phyloP scores from a whole-genome alignment of 768 basidiomycete species.

The Mycena pura region DNA sequence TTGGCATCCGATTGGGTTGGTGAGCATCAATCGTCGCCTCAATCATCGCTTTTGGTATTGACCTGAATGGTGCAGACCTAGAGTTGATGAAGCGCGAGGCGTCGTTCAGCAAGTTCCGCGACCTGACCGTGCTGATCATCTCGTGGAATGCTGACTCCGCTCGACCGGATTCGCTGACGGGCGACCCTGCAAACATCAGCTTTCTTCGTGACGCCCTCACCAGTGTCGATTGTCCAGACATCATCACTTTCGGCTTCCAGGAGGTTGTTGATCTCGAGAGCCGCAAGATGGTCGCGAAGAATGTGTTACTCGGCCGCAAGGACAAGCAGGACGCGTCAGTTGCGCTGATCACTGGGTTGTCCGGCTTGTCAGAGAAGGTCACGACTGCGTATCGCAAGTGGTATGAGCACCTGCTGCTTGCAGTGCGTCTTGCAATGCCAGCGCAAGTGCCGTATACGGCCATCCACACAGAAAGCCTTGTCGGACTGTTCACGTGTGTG shows the following conservation, averaged over 20 bases:
- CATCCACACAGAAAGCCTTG: constrained; percentile 84
- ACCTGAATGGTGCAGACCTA: constrained; percentile 55
- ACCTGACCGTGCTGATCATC: constrained; percentile 77
- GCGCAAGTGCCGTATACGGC: constrained; percentile 78
- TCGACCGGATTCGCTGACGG: constrained; percentile 75
- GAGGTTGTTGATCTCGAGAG: constrained; percentile 96
- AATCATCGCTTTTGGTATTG: not conserved
- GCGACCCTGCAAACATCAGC: constrained; percentile 71
- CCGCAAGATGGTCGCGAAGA: constrained; percentile 91
- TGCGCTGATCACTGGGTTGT: constrained; percentile 40
- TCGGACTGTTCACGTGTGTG: constrained; percentile 83
- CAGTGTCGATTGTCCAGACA: constrained; percentile 80
- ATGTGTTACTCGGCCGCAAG: constrained; percentile 80
- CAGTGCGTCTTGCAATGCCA: constrained; percentile 79
- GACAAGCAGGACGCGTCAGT: constrained; percentile 61
- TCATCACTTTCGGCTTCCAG: constrained; percentile 94
- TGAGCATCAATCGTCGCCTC: constrained; percentile 44
- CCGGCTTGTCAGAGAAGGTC: constrained; percentile 78
- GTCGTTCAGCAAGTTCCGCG: constrained; percentile 80
- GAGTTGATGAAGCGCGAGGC: constrained; percentile 78
- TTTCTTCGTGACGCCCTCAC: constrained; percentile 82
- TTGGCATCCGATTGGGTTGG: constrained; percentile 87
- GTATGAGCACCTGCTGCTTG: constrained; percentile 79
- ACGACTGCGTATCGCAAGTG: constrained; percentile 87
- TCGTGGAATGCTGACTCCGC: constrained; percentile 95